These are phyloP conservation scores for Aegilops tauschii DNA, from an alignment of 176 grass and related monocot species.

Conservation along the genomic window DNA sequence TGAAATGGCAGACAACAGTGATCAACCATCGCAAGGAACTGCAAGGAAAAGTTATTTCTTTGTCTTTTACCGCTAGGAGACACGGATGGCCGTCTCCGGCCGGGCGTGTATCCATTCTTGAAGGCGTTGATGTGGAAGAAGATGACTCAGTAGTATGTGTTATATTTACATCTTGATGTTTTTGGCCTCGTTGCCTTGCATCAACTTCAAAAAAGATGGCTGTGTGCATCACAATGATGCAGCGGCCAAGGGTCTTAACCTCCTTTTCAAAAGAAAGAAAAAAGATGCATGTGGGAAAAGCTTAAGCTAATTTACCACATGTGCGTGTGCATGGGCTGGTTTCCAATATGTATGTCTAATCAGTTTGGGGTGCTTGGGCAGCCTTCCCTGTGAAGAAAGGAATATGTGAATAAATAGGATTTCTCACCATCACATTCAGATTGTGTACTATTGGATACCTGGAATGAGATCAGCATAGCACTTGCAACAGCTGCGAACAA, in stretches of 20 bases:
- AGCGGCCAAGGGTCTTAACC: no score
- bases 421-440: constrained; percentile 25
- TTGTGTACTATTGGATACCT: constrained; percentile 12
- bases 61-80: constrained; percentile 5
- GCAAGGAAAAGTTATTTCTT: not conserved
- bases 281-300: not conserved
- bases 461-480: constrained; percentile 16
- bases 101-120: no score
- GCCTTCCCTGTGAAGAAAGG: constrained; percentile 33
- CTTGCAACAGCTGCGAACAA: constrained; percentile 20
- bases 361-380: constrained; percentile 21
- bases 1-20: constrained; percentile 35
- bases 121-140: no score
- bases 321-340: not conserved
- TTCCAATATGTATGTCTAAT: constrained; percentile 6
- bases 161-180: no score
- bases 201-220: no score
- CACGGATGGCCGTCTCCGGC: not conserved
- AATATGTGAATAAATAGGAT: constrained; percentile 24
- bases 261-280: no score
- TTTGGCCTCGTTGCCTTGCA: no score
- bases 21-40: constrained; percentile 8
- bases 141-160: no score
- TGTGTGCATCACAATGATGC: no score
- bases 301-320: constrained; percentile 29